phyloP scores from a whole-genome alignment of 176 grass and related monocot species.

The Oryza rufipogon region DNA sequence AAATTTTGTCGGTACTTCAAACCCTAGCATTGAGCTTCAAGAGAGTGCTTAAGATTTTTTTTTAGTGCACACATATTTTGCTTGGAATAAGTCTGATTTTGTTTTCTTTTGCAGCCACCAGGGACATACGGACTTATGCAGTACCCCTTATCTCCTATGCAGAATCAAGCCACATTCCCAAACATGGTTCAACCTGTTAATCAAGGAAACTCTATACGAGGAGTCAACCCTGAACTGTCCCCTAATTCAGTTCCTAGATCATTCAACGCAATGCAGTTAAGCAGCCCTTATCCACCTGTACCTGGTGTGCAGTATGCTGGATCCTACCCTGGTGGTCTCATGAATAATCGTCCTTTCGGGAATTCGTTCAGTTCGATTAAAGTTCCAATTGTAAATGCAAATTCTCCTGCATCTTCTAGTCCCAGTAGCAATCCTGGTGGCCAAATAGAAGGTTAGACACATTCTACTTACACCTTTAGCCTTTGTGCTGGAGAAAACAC shows the following conservation, averaged over 20 bases:
- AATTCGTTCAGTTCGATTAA: conserved; percentile 59
- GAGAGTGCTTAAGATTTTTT: neutral
- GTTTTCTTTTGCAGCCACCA: conserved; percentile 58
- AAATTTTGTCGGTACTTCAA: neutral
- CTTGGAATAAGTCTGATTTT: conserved; percentile 30
- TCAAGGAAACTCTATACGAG: conserved; percentile 67
- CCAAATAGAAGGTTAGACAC: conserved; percentile 67
- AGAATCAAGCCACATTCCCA: conserved; percentile 85
- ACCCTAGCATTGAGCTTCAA: neutral
- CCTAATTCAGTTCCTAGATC: conserved; percentile 63
- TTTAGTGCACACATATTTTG: neutral
- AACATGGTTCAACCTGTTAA: conserved; percentile 73
- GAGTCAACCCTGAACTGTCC: conserved; percentile 71
- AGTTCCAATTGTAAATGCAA: conserved; percentile 50
- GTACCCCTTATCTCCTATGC: conserved; percentile 87
- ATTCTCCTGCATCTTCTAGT: conserved; percentile 47
- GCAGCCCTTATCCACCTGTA: conserved; percentile 61
- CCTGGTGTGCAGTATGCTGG: conserved; percentile 72
- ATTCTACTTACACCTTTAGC: conserved; percentile 8
- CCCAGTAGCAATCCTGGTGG: conserved; percentile 49
- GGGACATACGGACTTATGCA: conserved; percentile 91
- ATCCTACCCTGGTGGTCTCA: conserved; percentile 58
- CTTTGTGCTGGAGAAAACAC: neutral
- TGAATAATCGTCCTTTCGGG: conserved; percentile 52
- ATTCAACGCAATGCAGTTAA: conserved; percentile 72